Base-by-base conservation (phyloP, 108 stramenopile genomes). In the Pseudonitzschia pungens region DNA sequence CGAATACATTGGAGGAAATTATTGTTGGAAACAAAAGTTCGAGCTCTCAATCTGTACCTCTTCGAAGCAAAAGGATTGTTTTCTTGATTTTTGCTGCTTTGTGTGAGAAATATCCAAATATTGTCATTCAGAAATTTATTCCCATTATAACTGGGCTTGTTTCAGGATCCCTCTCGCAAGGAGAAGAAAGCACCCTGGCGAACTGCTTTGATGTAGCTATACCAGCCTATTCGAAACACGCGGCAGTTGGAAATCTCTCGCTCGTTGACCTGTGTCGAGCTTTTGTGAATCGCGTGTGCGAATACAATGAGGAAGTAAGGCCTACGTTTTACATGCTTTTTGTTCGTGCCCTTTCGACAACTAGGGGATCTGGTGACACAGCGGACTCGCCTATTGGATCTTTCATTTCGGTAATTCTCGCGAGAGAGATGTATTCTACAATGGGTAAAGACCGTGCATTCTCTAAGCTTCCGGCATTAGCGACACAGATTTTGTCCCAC, bases 191-290 rank as follows among this genome's bases (percentile, higher is more conserved):
- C 31, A 32, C 56, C 42, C n/a, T 71, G 21, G 32, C 50, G 12
- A 53, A 58, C n/a, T 77, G 69, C 53, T 57, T 72, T 45, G 77
- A 56, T 21, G 69, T 87, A 2, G 64, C 88, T 42, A 77, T 89
- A 21, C 87, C 86, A 11, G 82, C 84, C 18, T 92, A 76, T 72
- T 85, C 84, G 26, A 71, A 65, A 18, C 76, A 88, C 54, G 79
- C 87, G 12, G 54, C 77, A 14, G 40, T 72, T 22, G 81, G 84
- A 6, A 76, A 77, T 36, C 73, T 88, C 24, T 80, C 84, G 9
- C 55, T 83, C 0, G 73, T 78, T 55, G 81, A 75, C 51, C 67
- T 92, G 36, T 62, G 89, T 3, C 70, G 69, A 31, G 62, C 76
- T 18, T 83, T 92, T 52, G 69, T 76, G 15, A 58, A 51, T 50